Percentiles rank a stretch among this genome's conserved stretches.
Evolutionary conservation across 2,329 filamentous ascomycete genomes (phyloP).

Genomic region (Cordyceps tenuipes): DNA sequence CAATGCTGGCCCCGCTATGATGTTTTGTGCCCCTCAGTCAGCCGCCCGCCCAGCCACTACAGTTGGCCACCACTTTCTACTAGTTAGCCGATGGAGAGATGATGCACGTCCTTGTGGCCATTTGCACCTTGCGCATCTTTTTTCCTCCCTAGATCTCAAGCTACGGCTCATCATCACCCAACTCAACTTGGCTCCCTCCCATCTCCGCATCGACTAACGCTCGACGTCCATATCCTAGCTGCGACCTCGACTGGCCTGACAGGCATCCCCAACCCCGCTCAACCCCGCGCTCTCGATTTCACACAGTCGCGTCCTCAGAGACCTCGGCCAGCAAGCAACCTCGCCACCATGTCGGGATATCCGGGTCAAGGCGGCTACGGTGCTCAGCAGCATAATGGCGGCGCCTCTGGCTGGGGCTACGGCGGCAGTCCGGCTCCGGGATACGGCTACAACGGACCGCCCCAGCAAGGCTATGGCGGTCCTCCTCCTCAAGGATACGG

Average conservation of each 20-base stretch:
- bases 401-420: slow-evolving; percentile 20
- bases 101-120: not conserved
- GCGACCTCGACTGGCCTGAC: not conserved
- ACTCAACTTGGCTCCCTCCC: not conserved
- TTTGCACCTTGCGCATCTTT: not conserved
- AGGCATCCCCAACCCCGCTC: not conserved
- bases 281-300: not conserved
- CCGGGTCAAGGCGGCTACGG: slow-evolving; percentile 34
- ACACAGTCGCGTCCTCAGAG: not conserved
- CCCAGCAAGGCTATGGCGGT: slow-evolving; percentile 22
- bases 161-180: not conserved
- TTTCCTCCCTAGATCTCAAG: not conserved
- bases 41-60: not conserved
- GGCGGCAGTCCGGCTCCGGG: slow-evolving; percentile 21
- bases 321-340: slow-evolving; percentile 1
- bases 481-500: slow-evolving; percentile 18
- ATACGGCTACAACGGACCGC: slow-evolving; percentile 19
- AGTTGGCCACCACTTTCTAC: not conserved
- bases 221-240: not conserved
- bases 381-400: slow-evolving; percentile 23
- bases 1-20: slow-evolving; percentile 4
- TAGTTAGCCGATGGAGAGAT: not conserved
- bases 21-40: slow-evolving; percentile 8
- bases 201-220: not conserved
- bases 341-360: slow-evolving; percentile 29